phyloP scores from a whole-genome alignment of 257 asterid genomes.

The Capsicum baccatum region DNA sequence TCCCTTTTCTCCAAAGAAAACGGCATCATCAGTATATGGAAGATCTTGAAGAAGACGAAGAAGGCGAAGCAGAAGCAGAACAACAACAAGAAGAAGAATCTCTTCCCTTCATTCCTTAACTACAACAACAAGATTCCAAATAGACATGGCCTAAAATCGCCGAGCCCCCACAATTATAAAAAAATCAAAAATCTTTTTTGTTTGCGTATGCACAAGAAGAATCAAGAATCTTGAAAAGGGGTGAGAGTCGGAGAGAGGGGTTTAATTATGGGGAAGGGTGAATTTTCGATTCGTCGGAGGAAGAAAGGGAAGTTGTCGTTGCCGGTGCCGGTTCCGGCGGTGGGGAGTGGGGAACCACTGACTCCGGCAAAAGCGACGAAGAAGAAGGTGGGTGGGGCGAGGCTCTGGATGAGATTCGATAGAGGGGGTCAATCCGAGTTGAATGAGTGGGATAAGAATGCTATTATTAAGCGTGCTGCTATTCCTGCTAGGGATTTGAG shows the following conservation, averaged over 20 bases:
- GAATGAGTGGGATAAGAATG: slow-evolving; percentile 86
- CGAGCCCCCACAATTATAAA: background rate
- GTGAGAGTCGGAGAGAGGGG: slow-evolving; percentile 28
- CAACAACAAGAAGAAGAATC: background rate
- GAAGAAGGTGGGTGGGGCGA: slow-evolving; percentile 81
- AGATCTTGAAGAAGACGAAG: slow-evolving; percentile 25
- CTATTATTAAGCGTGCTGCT: slow-evolving; percentile 74
- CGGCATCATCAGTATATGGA: background rate
- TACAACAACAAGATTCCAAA: background rate
- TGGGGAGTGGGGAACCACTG: slow-evolving; percentile 27
- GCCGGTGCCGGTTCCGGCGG: slow-evolving; percentile 47
- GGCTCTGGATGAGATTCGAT: slow-evolving; percentile 97
- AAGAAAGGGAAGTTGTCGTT: slow-evolving; percentile 51
- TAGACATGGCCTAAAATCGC: background rate
- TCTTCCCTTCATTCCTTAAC: slow-evolving; percentile 19
- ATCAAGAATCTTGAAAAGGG: slow-evolving; percentile 11
- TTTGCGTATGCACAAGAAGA: slow-evolving; percentile 1
- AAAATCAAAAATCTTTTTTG: background rate
- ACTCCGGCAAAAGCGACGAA: slow-evolving; percentile 43
- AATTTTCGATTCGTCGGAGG: slow-evolving; percentile 61
- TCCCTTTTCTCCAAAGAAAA: background rate
- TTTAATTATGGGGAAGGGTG: slow-evolving; percentile 46
- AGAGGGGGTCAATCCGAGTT: slow-evolving; percentile 85
- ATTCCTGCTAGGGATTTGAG: slow-evolving; percentile 94
- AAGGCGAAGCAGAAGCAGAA: slow-evolving; percentile 9